These are phyloP conservation scores for Fusarium guadeloupense DNA, from an alignment of 2,329 filamentous ascomycete species.

Conservation along the genomic window DNA sequence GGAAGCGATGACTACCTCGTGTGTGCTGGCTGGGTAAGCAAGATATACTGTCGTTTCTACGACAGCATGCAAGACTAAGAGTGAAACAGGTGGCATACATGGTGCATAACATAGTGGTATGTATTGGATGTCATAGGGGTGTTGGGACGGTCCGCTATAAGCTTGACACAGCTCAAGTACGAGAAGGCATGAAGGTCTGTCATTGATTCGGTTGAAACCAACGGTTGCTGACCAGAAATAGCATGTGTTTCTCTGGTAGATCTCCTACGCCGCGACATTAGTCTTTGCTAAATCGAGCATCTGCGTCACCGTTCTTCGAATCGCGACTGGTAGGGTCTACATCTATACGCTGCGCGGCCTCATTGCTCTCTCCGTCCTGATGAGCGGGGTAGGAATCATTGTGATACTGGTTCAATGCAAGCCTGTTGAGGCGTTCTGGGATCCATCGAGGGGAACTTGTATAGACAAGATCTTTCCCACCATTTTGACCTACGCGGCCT, in stretches of 20 bases:
- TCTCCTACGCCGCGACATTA: constrained; percentile 4
- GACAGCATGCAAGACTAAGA: not conserved
- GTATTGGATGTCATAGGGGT: not conserved
- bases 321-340: not conserved
- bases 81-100: not conserved
- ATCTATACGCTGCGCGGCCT: not conserved
- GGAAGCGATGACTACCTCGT: constrained; percentile 17
- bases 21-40: constrained; percentile 9
- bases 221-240: not conserved
- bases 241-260: constrained; percentile 14
- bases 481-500: constrained; percentile 11
- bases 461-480: constrained; percentile 7
- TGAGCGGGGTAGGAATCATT: not conserved
- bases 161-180: not conserved
- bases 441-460: constrained; percentile 1
- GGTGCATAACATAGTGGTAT: constrained; percentile 7
- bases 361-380: not conserved
- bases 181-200: constrained; percentile 14
- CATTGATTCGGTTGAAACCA: no score
- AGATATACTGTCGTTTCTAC: not conserved
- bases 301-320: constrained; percentile 10
- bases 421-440: constrained; percentile 4
- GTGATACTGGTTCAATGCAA: constrained; percentile 1
- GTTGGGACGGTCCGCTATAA: not conserved
- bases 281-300: constrained; percentile 17